Percentiles rank a stretch among this genome's conserved stretches.
phyloP scores from a whole-genome alignment of 148 eudicot genomes.

The Nyssa sinensis region DNA sequence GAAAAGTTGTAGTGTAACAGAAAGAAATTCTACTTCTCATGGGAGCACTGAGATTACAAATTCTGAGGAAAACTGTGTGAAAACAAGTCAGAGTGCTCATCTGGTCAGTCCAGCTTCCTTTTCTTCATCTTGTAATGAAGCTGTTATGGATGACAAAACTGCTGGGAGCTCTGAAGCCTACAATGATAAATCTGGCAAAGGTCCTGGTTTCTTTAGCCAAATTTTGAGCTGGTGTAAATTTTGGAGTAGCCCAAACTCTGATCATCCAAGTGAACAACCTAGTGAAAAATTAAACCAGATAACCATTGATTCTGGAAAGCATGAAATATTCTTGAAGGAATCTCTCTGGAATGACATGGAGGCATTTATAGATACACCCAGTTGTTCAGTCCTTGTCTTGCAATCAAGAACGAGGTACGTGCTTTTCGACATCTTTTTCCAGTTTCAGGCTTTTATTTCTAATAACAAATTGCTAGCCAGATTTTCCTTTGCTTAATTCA shows the following conservation, averaged over 20 bases:
- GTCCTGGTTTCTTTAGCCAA: conserved; percentile 36
- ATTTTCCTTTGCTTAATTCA: neutral
- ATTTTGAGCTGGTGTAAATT: conserved; percentile 49
- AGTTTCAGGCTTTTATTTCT: neutral
- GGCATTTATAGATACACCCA: conserved; percentile 52
- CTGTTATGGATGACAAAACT: conserved; percentile 25
- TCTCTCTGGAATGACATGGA: conserved; percentile 74
- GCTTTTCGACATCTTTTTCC: neutral
- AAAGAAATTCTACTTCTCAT: conserved; percentile 11
- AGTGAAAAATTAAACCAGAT: conserved; percentile 18
- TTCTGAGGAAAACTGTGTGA: conserved; percentile 19
- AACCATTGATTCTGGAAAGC: conserved; percentile 22
- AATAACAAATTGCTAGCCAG: neutral
- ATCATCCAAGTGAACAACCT: conserved; percentile 29
- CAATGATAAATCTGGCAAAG: conserved; percentile 20
- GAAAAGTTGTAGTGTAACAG: conserved; percentile 10
- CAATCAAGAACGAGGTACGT: conserved; percentile 72
- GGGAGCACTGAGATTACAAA: conserved; percentile 16
- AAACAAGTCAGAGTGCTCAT: conserved; percentile 17
- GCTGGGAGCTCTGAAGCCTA: conserved; percentile 11
- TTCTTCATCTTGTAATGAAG: conserved; percentile 30
- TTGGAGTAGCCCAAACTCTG: conserved; percentile 27
- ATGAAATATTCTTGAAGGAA: conserved; percentile 49
- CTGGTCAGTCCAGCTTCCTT: conserved; percentile 20
- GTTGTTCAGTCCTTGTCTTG: conserved; percentile 44